Evolutionary conservation across 1,284 basidiomycete species (phyloP).

Genomic region (Acaromyces ingoldii): DNA sequence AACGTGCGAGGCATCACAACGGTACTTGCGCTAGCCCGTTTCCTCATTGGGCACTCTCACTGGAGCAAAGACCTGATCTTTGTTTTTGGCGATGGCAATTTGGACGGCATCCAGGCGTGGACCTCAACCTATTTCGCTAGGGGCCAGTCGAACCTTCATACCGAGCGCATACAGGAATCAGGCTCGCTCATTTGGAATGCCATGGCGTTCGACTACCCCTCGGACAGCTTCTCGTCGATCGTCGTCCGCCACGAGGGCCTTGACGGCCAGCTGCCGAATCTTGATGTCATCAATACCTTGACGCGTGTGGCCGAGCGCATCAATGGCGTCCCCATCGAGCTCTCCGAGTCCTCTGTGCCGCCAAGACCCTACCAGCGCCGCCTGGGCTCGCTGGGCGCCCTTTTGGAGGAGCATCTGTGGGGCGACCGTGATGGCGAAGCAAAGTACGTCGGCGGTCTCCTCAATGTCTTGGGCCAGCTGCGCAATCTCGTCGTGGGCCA

Average conservation of each 20-base stretch:
- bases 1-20: conserved; percentile 84
- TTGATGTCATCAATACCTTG: conserved; percentile 85
- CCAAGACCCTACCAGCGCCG: too few species aligned
- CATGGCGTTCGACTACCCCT: conserved; percentile 88
- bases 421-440: not conserved
- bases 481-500: conserved; percentile 65
- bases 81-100: conserved; percentile 70
- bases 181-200: conserved; percentile 68
- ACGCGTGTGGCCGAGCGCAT: conserved; percentile 67
- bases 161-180: conserved; percentile 57
- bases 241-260: conserved; percentile 90
- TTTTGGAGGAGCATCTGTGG: conserved; percentile 2
- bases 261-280: conserved; percentile 90
- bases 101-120: conserved; percentile 91
- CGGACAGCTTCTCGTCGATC: conserved; percentile 90
- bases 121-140: conserved; percentile 73
- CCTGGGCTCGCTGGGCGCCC: not conserved
- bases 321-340: conserved; percentile 66
- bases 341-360: conserved; percentile 61
- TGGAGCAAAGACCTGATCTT: conserved; percentile 69
- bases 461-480: conserved; percentile 58
- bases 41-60: conserved; percentile 58
- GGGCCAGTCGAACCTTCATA: conserved; percentile 63
- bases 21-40: conserved; percentile 74
- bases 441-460: conserved; percentile 1